A percentile compares a stretch with the other conserved stretches of the same genome.
phyloP scores from a whole-genome alignment of 371 early-diverging fungal species.

The Batrachochytrium dendrobatidis region DNA sequence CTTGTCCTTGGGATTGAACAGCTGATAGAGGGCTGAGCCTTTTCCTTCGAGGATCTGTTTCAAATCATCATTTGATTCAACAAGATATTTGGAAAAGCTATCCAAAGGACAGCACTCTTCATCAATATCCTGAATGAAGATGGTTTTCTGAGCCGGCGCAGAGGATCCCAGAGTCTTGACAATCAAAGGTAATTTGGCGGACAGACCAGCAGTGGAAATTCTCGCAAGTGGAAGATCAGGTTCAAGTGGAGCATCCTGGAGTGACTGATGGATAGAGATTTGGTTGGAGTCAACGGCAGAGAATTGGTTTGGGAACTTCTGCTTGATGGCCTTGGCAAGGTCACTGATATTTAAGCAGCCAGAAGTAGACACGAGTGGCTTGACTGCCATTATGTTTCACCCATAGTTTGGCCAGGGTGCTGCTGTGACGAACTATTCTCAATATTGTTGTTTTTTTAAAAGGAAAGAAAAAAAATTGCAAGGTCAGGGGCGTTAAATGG shows the following conservation, averaged over 20 bases:
- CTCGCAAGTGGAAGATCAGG: neutral
- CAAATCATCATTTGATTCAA: constrained; percentile 3
- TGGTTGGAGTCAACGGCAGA: neutral
- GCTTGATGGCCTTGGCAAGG: neutral
- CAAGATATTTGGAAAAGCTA: constrained; percentile 4
- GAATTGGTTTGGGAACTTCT: neutral
- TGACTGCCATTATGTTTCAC: neutral
- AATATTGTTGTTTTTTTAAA: neutral
- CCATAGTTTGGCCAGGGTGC: neutral
- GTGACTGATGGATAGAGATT: neutral
- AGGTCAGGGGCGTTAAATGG: too few species aligned
- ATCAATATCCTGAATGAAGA: constrained; percentile 7
- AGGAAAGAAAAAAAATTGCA: too few species aligned
- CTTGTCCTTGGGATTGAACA: constrained; percentile 2
- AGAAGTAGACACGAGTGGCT: neutral
- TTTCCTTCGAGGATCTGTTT: constrained; percentile 1
- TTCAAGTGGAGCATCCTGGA: neutral
- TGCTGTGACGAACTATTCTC: neutral
- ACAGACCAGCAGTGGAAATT: too few species aligned
- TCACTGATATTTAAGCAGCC: constrained; percentile 1
- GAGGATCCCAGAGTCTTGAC: too few species aligned
- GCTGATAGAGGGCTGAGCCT: constrained; percentile 2
- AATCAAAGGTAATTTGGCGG: too few species aligned
- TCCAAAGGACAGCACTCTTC: constrained; percentile 4
- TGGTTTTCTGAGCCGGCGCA: neutral